These are phyloP conservation scores for Xylaria sp. DNA, from an alignment of 495 filamentous ascomycete genomes.

Conservation along the genomic window DNA sequence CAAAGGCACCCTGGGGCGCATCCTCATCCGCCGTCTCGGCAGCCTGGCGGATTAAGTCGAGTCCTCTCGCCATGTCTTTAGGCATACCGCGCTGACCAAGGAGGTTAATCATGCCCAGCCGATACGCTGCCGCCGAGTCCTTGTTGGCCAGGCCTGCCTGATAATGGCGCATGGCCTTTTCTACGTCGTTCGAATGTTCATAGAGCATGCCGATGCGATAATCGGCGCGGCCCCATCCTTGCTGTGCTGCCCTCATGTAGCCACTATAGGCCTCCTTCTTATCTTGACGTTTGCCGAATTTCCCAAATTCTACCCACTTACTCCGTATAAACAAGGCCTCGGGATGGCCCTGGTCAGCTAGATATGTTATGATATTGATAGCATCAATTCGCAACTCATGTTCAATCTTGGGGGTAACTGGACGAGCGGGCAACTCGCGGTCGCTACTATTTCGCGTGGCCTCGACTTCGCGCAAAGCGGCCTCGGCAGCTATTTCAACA, in stretches of 20 bases:
- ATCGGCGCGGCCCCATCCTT: slow-evolving; percentile 91
- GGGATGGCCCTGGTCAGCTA: slow-evolving; percentile 90
- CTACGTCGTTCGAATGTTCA: slow-evolving; percentile 87
- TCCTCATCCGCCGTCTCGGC: slow-evolving; percentile 95
- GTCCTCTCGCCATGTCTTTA: slow-evolving; percentile 77
- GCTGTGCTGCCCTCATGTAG: slow-evolving; percentile 85
- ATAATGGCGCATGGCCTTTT: slow-evolving; percentile 91
- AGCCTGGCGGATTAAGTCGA: slow-evolving; percentile 81
- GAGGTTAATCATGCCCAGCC: slow-evolving; percentile 96
- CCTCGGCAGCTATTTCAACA: slow-evolving; percentile 79
- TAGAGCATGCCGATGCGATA: slow-evolving; percentile 99
- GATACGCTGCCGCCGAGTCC: slow-evolving; percentile 94
- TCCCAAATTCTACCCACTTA: slow-evolving; percentile 98
- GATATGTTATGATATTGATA: slow-evolving; percentile 86
- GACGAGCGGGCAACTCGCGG: slow-evolving; percentile 68
- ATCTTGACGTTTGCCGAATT: slow-evolving; percentile 86
- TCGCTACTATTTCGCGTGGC: slow-evolving; percentile 44
- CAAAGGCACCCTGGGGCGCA: slow-evolving; percentile 94
- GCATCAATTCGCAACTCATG: slow-evolving; percentile 88
- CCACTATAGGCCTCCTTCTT: slow-evolving; percentile 91
- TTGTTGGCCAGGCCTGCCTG: slow-evolving; percentile 73
- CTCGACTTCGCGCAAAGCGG: slow-evolving; percentile 62
- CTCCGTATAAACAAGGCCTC: slow-evolving; percentile 93
- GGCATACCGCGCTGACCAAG: slow-evolving; percentile 89
- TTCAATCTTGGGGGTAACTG: slow-evolving; percentile 83